Percentiles rank a stretch among this genome's conserved stretches.
Conservation (phyloP, 2,329 filamentous ascomycete species). For the Zalaria obscura region DNA sequence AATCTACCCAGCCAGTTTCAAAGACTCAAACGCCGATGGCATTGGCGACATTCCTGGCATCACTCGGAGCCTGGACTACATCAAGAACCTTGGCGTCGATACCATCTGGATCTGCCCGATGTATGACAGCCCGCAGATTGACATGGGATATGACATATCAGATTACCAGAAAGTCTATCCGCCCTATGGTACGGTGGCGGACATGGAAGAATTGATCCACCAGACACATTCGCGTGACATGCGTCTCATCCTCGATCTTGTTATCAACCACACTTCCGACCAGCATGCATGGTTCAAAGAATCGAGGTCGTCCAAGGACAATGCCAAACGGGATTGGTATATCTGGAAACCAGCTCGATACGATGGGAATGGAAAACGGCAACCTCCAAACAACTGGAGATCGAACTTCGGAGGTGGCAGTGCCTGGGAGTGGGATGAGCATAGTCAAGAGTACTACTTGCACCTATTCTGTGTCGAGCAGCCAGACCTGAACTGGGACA, state of each 20-base stretch:
- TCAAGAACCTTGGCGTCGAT: conserved; percentile 46
- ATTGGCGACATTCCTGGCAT: conserved; percentile 51
- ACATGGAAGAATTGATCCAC: conserved; percentile 48
- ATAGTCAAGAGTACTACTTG: conserved; percentile 60
- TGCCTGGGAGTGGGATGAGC: conserved; percentile 58
- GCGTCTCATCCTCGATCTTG: conserved; percentile 59
- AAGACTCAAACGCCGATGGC: conserved; percentile 42
- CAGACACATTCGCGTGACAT: conserved; percentile 49
- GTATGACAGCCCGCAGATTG: conserved; percentile 46
- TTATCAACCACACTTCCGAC: conserved; percentile 65
- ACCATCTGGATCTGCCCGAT: conserved; percentile 56
- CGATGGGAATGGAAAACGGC: conserved; percentile 39
- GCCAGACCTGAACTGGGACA: conserved; percentile 78
- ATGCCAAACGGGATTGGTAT: conserved; percentile 41
- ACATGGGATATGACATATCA: conserved; percentile 58
- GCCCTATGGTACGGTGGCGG: conserved; percentile 51
- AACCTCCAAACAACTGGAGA: conserved; percentile 65
- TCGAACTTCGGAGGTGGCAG: conserved; percentile 38
- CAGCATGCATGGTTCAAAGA: conserved; percentile 45
- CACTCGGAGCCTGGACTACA: conserved; percentile 46
- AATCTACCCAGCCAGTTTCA: conserved; percentile 32
- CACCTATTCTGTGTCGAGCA: conserved; percentile 65
- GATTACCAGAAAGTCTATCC: conserved; percentile 53
- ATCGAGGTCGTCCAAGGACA: conserved; percentile 34
- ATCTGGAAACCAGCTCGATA: conserved; percentile 35